phyloP scores from a whole-genome alignment of 148 eudicot genomes.

The Salicornia ramosissima region DNA sequence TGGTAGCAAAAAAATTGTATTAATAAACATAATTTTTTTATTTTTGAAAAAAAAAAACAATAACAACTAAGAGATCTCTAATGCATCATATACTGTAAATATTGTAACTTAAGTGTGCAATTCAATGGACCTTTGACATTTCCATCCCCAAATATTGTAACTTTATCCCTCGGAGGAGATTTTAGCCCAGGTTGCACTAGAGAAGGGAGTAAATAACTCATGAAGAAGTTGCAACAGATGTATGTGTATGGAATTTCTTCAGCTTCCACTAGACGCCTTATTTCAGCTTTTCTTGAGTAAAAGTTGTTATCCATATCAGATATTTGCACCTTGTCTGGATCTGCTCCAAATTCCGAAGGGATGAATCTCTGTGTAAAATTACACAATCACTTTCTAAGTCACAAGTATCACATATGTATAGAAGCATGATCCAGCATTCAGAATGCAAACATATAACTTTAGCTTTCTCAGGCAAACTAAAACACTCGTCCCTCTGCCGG shows the following conservation, averaged over 20 bases:
- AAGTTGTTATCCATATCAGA: slow-evolving; percentile 40
- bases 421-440: no score
- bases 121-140: slow-evolving; percentile 54
- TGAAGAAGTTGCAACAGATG: slow-evolving; percentile 65
- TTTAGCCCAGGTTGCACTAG: slow-evolving; percentile 69
- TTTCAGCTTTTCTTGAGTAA: slow-evolving; percentile 56
- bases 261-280: slow-evolving; percentile 68
- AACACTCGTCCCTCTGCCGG: no score
- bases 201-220: slow-evolving; percentile 74
- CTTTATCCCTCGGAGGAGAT: slow-evolving; percentile 75
- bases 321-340: slow-evolving; percentile 51
- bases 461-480: no score
- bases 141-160: slow-evolving; percentile 67
- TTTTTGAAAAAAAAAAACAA: no score
- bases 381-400: no score
- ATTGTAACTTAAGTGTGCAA: no score
- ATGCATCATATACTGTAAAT: no score
- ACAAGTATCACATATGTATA: no score
- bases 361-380: slow-evolving; percentile 52
- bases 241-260: slow-evolving; percentile 74
- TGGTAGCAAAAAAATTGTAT: not conserved
- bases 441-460: no score
- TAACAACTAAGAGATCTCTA: no score
- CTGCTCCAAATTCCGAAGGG: slow-evolving; percentile 82
- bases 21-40: no score